Evolutionary conservation across 257 asterid species (phyloP), one percentile per base, ranked within the genome.

Genomic region (Solanum medicagineum): DNA sequence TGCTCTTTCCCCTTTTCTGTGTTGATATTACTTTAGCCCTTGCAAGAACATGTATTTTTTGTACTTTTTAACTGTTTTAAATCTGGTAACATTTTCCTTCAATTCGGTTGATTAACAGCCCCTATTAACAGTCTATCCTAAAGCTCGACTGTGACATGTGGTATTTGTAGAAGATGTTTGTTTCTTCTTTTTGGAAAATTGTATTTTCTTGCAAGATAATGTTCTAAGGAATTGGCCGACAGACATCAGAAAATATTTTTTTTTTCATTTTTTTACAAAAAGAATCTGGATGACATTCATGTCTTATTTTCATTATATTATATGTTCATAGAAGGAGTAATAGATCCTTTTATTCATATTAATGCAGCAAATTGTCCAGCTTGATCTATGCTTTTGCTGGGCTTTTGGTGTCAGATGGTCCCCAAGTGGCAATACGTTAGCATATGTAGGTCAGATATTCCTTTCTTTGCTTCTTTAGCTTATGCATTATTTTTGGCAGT

Each of bases 361-460:
- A 83, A 86, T 75, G 90, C 98, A 97, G 98, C 98, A 95, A 97
- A 95, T 97, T 86, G 87, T 97, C 93, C 99, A 92, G 91, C 98
- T 97, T 86, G 99, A 97, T 91, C 98, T 97, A 86, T 95, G 98
- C 81, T 85, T 88, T 83, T 93, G 93, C 92, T 97, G 99, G 99
- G 91, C 99, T 83, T 95, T 97, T 86, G 99, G 98, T 81, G 94
- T 97, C 88, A 97, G 92, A 83, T 95, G 98, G 99, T 97, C 99
- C 63, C 99, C 98, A 5, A 90, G 94, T 89, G 98, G 98, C 92
- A 93, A 92, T 62, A 95, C 98, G 84, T 89, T 97, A 86, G 96
- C 98, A 84, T 97, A 95, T 92, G 94, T 90, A 91, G 98, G 98
- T 97, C 86, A 89, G 94, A 79, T 86, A 87, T 87, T 91, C 82